Evolutionary conservation across 106 monocot genomes (phyloP).

Genomic region (Dendrobium chrysotoxum): DNA sequence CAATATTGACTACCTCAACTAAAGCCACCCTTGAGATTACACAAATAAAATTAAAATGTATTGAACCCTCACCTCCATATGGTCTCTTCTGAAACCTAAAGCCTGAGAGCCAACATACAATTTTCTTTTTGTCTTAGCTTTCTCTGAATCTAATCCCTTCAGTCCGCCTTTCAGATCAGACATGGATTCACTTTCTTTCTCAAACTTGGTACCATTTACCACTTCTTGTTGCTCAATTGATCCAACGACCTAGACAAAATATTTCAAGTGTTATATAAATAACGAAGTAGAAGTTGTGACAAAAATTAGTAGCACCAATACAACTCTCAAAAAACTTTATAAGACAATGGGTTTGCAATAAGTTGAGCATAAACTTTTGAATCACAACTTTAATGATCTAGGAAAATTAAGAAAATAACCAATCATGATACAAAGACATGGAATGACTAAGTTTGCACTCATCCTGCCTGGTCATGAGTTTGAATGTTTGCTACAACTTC

Average conservation of each 20-base stretch:
- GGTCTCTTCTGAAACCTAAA: slow-evolving; percentile 53
- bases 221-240: slow-evolving; percentile 63
- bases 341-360: neutral
- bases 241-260: slow-evolving; percentile 7
- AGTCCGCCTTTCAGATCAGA: slow-evolving; percentile 33
- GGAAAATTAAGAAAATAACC: neutral
- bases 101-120: slow-evolving; percentile 74
- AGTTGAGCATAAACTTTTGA: neutral
- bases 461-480: neutral
- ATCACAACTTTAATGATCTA: neutral
- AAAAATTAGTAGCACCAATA: neutral
- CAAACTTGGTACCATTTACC: slow-evolving; percentile 49
- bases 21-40: neutral
- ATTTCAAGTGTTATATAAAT: neutral
- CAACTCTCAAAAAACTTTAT: neutral
- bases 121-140: slow-evolving; percentile 52
- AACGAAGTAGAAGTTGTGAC: neutral
- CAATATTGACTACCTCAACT: neutral
- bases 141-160: slow-evolving; percentile 36
- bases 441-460: neutral
- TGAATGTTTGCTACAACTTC: neutral
- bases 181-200: slow-evolving; percentile 55
- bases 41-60: neutral
- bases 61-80: slow-evolving; percentile 56
- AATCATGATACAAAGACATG: neutral